Evolutionary conservation across 345 rosid genomes (phyloP).

Genomic region (Erodium maritimum): DNA sequence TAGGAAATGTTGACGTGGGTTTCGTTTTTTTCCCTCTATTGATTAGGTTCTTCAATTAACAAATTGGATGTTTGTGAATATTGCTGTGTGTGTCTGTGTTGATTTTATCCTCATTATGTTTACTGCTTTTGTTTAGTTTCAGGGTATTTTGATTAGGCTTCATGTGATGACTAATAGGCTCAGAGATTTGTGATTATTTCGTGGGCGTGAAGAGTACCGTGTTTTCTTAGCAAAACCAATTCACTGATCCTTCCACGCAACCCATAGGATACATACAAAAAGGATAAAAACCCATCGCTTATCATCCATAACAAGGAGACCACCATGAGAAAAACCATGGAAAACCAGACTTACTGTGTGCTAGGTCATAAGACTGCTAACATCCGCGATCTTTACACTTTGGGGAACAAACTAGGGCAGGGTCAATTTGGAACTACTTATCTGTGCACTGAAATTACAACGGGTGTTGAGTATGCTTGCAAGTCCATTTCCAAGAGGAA

Average conservation of each 20-base stretch:
- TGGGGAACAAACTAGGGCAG: slow-evolving; percentile 84
- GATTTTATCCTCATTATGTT: too few relatives aligned
- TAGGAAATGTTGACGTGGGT: too few relatives aligned
- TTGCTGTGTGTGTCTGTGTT: too few relatives aligned
- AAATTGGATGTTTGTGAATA: too few relatives aligned
- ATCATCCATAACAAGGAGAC: slow-evolving; percentile 35
- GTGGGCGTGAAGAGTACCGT: too few relatives aligned
- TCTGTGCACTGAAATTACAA: slow-evolving; percentile 58
- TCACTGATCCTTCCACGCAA: slow-evolving; percentile 28
- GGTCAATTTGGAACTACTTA: slow-evolving; percentile 95
- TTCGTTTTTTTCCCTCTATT: too few relatives aligned
- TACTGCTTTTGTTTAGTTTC: too few relatives aligned
- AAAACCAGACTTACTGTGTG: slow-evolving; percentile 61
- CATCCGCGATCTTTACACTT: slow-evolving; percentile 63
- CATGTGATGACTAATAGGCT: too few relatives aligned
- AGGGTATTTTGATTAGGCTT: too few relatives aligned
- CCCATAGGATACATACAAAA: slow-evolving; percentile 20
- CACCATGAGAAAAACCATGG: slow-evolving; percentile 54
- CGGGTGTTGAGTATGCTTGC: slow-evolving; percentile 75
- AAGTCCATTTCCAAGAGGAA: slow-evolving; percentile 93
- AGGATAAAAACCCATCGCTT: slow-evolving; percentile 18
- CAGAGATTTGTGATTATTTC: too few relatives aligned
- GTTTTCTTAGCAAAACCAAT: slow-evolving; percentile 25
- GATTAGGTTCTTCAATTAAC: too few relatives aligned
- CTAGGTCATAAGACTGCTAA: slow-evolving; percentile 83